Evolutionary conservation across 1,284 basidiomycete species (phyloP).

Genomic region (Ceratobasidium sp.): DNA sequence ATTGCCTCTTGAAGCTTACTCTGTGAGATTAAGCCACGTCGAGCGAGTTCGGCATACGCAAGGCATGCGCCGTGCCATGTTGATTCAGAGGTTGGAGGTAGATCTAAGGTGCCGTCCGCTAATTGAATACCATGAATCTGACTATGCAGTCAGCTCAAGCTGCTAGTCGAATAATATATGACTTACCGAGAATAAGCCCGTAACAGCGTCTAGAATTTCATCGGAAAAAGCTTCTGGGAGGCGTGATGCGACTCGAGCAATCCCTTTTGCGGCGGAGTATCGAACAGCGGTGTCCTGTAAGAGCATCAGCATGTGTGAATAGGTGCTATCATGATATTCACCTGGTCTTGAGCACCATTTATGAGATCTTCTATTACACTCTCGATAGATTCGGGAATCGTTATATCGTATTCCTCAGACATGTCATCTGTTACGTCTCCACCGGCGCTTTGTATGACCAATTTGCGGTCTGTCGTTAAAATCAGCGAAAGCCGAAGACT

Average conservation of each 20-base stretch:
- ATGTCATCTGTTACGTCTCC: slow-evolving; percentile 63
- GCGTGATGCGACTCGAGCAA: slow-evolving; percentile 87
- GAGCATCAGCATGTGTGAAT: slow-evolving; percentile 3
- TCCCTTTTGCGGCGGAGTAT: slow-evolving; percentile 94
- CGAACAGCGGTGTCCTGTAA: slow-evolving; percentile 92
- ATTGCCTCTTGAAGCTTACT: slow-evolving; percentile 74
- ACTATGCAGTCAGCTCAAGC: slow-evolving; percentile 41
- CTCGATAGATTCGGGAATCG: slow-evolving; percentile 84
- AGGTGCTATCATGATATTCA: slow-evolving; percentile 56
- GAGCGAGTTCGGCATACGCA: slow-evolving; percentile 91
- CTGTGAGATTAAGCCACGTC: slow-evolving; percentile 78
- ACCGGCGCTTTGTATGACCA: slow-evolving; percentile 27
- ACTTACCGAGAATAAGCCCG: slow-evolving; percentile 71
- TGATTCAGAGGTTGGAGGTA: slow-evolving; percentile 82
- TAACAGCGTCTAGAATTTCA: slow-evolving; percentile 86
- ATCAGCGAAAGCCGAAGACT: slow-evolving; percentile 53
- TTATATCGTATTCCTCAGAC: slow-evolving; percentile 60
- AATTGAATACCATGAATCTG: slow-evolving; percentile 73
- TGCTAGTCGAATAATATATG: background rate
- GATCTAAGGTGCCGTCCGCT: slow-evolving; percentile 73
- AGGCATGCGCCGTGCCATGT: slow-evolving; percentile 97
- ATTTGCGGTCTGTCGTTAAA: slow-evolving; percentile 49
- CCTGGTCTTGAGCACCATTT: slow-evolving; percentile 84
- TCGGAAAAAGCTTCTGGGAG: slow-evolving; percentile 81
- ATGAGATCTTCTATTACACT: slow-evolving; percentile 81